Base-by-base conservation (phyloP, 352 stramenopile genomes). In the Elongisporangium anandrum region DNA sequence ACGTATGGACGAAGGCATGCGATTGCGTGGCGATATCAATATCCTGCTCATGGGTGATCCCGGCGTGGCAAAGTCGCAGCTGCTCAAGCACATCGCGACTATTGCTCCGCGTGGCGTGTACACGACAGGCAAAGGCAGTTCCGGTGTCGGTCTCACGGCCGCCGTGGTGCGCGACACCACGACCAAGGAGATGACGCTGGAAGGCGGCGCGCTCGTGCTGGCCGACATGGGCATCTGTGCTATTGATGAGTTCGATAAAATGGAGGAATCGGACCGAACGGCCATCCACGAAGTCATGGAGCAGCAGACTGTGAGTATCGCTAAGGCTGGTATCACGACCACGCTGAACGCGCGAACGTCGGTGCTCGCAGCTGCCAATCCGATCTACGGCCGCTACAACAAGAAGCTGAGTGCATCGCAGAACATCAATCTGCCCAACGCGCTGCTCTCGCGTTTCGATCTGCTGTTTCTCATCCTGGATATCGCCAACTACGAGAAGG, bases 261-360 rank as follows among this genome's bases (percentile, higher is more conserved):
- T 99, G 97, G 96, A 99, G 56, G 96, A 99, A 69, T 72, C 76
- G 2, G 97, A 99, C 68, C 89, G 97, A 53, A 99, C 97, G 2
- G 96, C 97, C 8, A 99, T 99, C 67, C 98, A 99, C 81, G 95
- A 98, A 77, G 97, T 99, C 6, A 99, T 99, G 97, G 98, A 99
- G 78, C 97, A 99, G 69, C 97, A 99, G 67, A 99, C 97, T 0
- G 96, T 99, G 24, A 96, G 86, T 65, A 98, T 99, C 63, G 97
- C 97, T 29, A 99, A 99, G 68, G 98, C 97, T 15, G 97, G 97
- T 20, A 99, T 99, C 65, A 98, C 98, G 0, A 99, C 97, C 8
- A 99, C 97, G 13, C 77, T 99, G 39, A 97, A 86, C 94, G 98
- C 81, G 71, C 94, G 73, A 77, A 99, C 57, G 72, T 99, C 79